These are phyloP conservation scores for Saturnispora mendoncae DNA, from an alignment of 805 yeast species.

Conservation along the genomic window DNA sequence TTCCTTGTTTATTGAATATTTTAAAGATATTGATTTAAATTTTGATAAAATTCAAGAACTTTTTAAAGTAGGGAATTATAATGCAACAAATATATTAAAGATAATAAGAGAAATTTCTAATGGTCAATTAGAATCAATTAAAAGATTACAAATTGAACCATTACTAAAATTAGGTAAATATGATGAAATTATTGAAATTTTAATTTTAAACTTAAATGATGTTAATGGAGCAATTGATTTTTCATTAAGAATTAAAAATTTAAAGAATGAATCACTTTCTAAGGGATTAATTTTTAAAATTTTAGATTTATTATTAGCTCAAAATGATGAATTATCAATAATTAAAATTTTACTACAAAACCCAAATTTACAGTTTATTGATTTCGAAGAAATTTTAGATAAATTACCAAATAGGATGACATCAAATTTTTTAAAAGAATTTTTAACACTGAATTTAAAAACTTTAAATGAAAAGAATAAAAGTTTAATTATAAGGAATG, in stretches of 20 bases:
- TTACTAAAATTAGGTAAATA: slow-evolving; percentile 53
- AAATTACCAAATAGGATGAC: slow-evolving; percentile 45
- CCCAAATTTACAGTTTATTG: slow-evolving; percentile 19
- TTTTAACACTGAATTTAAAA: slow-evolving; percentile 38
- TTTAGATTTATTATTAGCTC: slow-evolving; percentile 32
- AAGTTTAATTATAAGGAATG: slow-evolving; percentile 34
- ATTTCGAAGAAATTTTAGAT: slow-evolving; percentile 33
- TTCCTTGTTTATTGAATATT: slow-evolving; percentile 37
- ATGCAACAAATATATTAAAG: slow-evolving; percentile 29
- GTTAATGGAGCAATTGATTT: slow-evolving; percentile 51
- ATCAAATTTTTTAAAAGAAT: slow-evolving; percentile 33
- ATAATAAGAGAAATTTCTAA: slow-evolving; percentile 17
- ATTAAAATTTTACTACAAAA: slow-evolving; percentile 27
- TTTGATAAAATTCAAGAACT: slow-evolving; percentile 30
- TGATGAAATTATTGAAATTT: slow-evolving; percentile 51
- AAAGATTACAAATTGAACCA: slow-evolving; percentile 47
- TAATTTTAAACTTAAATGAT: slow-evolving; percentile 49
- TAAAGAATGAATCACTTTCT: slow-evolving; percentile 13
- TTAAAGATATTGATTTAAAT: slow-evolving; percentile 23
- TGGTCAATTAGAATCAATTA: slow-evolving; percentile 10
- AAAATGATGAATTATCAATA: slow-evolving; percentile 13
- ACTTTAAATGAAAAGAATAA: slow-evolving; percentile 32
- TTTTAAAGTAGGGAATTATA: slow-evolving; percentile 29
- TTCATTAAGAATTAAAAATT: slow-evolving; percentile 40
- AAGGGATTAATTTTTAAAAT: slow-evolving; percentile 37